Evolutionary conservation across 2,329 filamentous ascomycete species (phyloP), one percentile per base, ranked within the genome.

Genomic region (Elsinoe batatas): DNA sequence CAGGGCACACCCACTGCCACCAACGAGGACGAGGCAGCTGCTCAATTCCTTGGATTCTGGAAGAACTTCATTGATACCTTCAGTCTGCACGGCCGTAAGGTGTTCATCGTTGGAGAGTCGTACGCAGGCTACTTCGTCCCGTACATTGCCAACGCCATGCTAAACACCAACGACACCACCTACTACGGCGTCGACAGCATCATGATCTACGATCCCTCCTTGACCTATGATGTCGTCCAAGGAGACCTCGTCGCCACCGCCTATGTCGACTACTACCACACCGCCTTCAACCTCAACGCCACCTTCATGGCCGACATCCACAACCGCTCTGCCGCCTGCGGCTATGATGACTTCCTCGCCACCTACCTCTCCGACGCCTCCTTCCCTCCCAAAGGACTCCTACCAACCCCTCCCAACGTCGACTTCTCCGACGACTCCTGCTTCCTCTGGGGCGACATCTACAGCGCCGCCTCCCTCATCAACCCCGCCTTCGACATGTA

Each of bases 401-500:
- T 87, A 15, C 84, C 83, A 0, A 66, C 65, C 0, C 70, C 73
- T 30, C 75, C 80, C 5, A 76, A 77, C 58, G 67, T 68, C 18
- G 68, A 72, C 22, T 61, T 70, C 35, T 70, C 70, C 0, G 61
- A 66, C n/a, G 64, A 70, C 0, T 76, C 74, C 3, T 91, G 87
- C 65, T 56, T 59, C 6, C 54, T 68, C 17, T 67, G 63, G 61
- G 67, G 76, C 57, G 71, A 77, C 18, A 78, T 87, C 30, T 73
- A 72, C 62, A 61, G 74, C 0, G 83, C 81, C 30, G 77, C 78
- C 6, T 59, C 74, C 3, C 64, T 72, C 1, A 68, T 80, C 33
- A 93, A 93, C 70, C 88, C 88, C 0, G 93, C 88, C 73, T 94
- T 86, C 70, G 82, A 89, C 66, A 73, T 87, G 10, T 93, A 91